A percentile compares a stretch with the other conserved stretches of the same genome.
phyloP scores from a whole-genome alignment of 805 yeast genomes.

The Saturnispora zaruensis region DNA sequence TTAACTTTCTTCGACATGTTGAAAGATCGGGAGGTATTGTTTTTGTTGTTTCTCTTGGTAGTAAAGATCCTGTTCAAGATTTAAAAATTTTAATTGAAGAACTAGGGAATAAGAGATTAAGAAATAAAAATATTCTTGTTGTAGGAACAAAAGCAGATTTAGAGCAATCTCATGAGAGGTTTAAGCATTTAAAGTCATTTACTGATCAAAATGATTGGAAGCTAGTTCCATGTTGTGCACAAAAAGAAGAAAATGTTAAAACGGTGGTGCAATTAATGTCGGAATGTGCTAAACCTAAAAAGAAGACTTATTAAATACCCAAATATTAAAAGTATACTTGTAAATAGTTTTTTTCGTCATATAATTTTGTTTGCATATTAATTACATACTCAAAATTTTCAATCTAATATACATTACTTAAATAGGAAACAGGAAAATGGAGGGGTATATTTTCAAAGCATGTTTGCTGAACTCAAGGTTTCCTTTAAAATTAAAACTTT shows the following conservation, averaged over 20 bases:
- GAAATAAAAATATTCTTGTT: constrained; percentile 56
- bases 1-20: constrained; percentile 84
- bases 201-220: constrained; percentile 50
- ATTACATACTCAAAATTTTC: neutral
- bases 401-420: neutral
- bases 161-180: constrained; percentile 44
- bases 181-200: constrained; percentile 33
- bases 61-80: constrained; percentile 57
- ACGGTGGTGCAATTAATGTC: constrained; percentile 66
- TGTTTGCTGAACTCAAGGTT: neutral
- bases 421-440: neutral
- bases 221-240: constrained; percentile 78
- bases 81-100: constrained; percentile 56
- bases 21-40: constrained; percentile 88
- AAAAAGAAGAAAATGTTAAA: constrained; percentile 62
- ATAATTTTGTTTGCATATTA: neutral
- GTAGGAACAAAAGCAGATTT: constrained; percentile 95
- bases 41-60: constrained; percentile 74
- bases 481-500: constrained; percentile 3
- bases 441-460: neutral
- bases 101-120: constrained; percentile 55
- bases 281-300: constrained; percentile 35
- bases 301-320: neutral
- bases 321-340: neutral
- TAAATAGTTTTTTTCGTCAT: neutral